Conservation (phyloP, 2,329 filamentous ascomycete species). For the Calonectria multiphialidica region DNA sequence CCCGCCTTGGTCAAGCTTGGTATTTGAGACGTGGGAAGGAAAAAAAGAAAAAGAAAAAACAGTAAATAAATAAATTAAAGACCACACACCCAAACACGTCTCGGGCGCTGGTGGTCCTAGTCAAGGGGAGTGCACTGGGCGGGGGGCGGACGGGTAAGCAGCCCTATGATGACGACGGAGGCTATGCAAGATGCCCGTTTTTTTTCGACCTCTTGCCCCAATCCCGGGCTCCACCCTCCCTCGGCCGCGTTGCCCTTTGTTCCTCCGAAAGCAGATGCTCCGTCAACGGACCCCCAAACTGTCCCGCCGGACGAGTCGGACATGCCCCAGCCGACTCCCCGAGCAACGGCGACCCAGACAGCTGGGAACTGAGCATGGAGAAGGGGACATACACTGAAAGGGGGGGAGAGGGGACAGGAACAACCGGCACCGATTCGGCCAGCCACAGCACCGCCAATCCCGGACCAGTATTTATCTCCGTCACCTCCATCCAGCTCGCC, state of each 20-base stretch:
- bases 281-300: slow-evolving; percentile 21
- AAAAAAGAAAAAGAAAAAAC: not conserved
- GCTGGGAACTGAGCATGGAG: slow-evolving; percentile 15
- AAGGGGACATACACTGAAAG: not conserved
- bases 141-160: not conserved
- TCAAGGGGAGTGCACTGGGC: not conserved
- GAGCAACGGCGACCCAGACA: slow-evolving; percentile 23
- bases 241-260: slow-evolving; percentile 16
- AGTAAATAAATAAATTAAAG: too few species aligned
- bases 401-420: too few species aligned
- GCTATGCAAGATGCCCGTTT: slow-evolving; percentile 21
- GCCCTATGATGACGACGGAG: slow-evolving; percentile 18
- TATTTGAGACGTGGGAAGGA: not conserved
- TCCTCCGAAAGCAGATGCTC: slow-evolving; percentile 13
- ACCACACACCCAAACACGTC: not conserved
- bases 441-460: not conserved
- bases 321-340: not conserved
- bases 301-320: not conserved
- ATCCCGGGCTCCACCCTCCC: slow-evolving; percentile 7
- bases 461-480: slow-evolving; percentile 19
- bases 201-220: not conserved
- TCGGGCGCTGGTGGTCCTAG: not conserved
- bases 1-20: not conserved
- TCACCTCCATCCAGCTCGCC: slow-evolving; percentile 2
- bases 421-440: not conserved